Conservation (phyloP, 306 rosid genomes). For the Pyrus communis region DNA sequence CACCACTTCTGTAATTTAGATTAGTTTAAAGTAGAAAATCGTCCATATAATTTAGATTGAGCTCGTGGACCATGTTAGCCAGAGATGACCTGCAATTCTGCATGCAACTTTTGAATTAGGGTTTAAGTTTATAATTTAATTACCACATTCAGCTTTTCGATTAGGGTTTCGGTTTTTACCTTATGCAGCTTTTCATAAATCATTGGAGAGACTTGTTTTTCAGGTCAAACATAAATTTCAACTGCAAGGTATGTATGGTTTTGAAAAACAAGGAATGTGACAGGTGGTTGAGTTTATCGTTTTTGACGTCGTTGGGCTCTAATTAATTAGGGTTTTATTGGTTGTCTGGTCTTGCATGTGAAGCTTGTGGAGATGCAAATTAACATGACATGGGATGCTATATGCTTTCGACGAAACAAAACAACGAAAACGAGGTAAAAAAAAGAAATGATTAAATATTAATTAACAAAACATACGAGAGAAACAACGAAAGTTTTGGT, state of each 20-base stretch:
- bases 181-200: background rate
- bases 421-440: background rate
- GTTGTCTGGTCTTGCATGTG: background rate
- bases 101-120: background rate
- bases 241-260: background rate
- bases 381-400: background rate
- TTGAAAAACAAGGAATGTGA: background rate
- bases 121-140: no score
- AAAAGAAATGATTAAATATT: no score
- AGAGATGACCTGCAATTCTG: background rate
- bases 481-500: background rate
- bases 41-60: no score
- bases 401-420: background rate
- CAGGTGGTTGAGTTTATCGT: background rate
- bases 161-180: background rate
- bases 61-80: background rate
- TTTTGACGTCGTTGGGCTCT: background rate
- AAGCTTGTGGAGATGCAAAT: background rate
- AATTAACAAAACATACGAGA: no score
- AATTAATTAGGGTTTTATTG: no score
- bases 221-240: background rate
- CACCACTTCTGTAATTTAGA: accelerated
- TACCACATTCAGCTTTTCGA: background rate
- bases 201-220: background rate
- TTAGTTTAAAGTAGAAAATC: no score